Evolutionary conservation across 495 filamentous ascomycete genomes (phyloP), one percentile per base, ranked within the genome.

Genomic region (Aspergillus kassunensis): DNA sequence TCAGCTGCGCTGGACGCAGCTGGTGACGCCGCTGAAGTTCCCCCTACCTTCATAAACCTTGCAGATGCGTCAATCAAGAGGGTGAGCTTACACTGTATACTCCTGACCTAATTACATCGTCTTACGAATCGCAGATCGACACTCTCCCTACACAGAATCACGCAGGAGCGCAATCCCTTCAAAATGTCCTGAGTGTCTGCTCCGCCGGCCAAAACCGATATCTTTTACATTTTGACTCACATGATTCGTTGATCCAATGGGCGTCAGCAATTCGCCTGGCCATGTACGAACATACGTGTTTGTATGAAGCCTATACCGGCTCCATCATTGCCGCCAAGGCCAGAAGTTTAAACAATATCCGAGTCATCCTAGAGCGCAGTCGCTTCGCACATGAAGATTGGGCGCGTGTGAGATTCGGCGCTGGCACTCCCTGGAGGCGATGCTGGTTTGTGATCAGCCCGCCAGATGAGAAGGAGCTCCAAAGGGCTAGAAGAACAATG

Each of bases 11-110:
- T 99, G 63, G 93, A 97, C 77, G 85, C 84, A 35, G 90, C 90
- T 12, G 89, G 83, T 15, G 82, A 86, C 36, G 83, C 92, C 52
- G 83, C 84, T 29, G 90, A 96, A 58, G 89, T 97, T 30, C 75
- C 95, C 16, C 91, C 93, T 18, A 97, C 89, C 41, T 99, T 96
- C 67, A 87, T 99, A 62, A 99, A 99, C 67, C 75, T 99, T 55
- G 91, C 93, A 3, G 93, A 99, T 79, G 91, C 91, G 11, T 95
- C 92, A 1, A 88, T 99, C 61, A 96, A 92, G 63, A 95, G 96
- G 92, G 93, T 96, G 76, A 44, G 72, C 52, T 44, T 24, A 10
- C 10, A 16, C 7, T 43, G 23, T 13, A 19, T 23, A 10, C 24
- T 40, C 42, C n/a, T 15, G 0, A 12, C 3, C 18, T 9, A 25